Evolutionary conservation across 2,329 filamentous ascomycete genomes (phyloP), one percentile per base, ranked within the genome.

Genomic region (Lecanicillium sp.): DNA sequence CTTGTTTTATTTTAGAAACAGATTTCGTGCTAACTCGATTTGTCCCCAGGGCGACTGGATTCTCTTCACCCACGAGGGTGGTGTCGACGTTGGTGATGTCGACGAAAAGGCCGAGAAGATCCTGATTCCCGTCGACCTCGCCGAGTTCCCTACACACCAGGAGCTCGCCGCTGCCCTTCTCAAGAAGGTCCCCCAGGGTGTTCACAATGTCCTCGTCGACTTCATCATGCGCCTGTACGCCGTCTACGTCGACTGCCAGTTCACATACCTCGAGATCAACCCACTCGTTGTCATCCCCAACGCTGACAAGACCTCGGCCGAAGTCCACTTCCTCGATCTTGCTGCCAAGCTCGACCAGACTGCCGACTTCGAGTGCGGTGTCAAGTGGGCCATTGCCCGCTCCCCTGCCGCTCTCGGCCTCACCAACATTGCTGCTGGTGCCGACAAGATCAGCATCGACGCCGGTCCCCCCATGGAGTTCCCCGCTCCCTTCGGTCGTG

Each of bases 191-290:
- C 93, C 93, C 62, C 75, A 88, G 74, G 91, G 91, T 67, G 79
- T 98, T 44, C 93, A 98, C 82, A 96, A 95, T 65, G 93, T 98
- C 64, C 83, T 98, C 52, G 87, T 98, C 55, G 93, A 98, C 80
- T 98, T 98, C 81, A 98, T 98, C 76, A 89, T 89, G 64, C 85
- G 93, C 62, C 80, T 98, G 58, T 98, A 98, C 68, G 93, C 91
- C 61, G 93, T 98, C 74, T 98, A 97, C 66, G 93, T 97, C 56
- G 93, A 98, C 79, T 95, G 88, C 83, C 93, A 98, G 74, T 98
- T 98, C 82, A 97, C 93, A 65, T 98, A 98, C 78, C 89, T 98
- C 61, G 93, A 98, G 75, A 98, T 98, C 79, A 98, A 98, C 83
- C 93, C 93, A 60, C 78, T 98, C 56, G 93, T 98, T 54, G 93